phyloP scores from a whole-genome alignment of 345 rosid genomes.

The Ceriops zippeliana region DNA sequence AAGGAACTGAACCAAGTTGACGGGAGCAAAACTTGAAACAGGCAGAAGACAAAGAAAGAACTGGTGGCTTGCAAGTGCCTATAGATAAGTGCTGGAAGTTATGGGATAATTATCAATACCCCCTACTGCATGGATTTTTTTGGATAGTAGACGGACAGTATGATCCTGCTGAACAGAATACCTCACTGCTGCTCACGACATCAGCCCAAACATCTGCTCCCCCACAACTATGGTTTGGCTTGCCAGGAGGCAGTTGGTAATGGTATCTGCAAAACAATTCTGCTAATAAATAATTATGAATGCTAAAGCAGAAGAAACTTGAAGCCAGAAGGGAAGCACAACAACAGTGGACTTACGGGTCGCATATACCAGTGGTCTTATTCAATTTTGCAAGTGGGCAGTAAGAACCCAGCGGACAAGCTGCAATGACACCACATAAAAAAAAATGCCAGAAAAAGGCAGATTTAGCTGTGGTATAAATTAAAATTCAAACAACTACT shows the following conservation, averaged over 20 bases:
- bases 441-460: background rate
- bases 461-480: background rate
- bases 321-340: conserved; percentile 3
- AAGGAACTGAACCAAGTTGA: conserved; percentile 6
- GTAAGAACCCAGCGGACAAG: conserved; percentile 92
- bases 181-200: conserved; percentile 62
- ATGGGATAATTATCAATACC: conserved; percentile 57
- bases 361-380: conserved; percentile 74
- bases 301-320: conserved; percentile 16
- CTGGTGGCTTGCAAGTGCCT: conserved; percentile 23
- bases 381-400: conserved; percentile 76
- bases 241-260: conserved; percentile 80
- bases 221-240: conserved; percentile 77
- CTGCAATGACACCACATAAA: conserved; percentile 33
- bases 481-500: background rate
- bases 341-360: conserved; percentile 72
- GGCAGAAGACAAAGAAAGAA: conserved; percentile 7
- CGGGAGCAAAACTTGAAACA: conserved; percentile 12
- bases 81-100: conserved; percentile 24
- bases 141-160: conserved; percentile 78
- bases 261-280: conserved; percentile 65
- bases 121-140: conserved; percentile 73
- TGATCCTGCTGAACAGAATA: conserved; percentile 90
- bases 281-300: conserved; percentile 44
- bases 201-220: conserved; percentile 97